Evolutionary conservation across 805 yeast genomes (phyloP).

Genomic region (Sporopachydermia quercuum): DNA sequence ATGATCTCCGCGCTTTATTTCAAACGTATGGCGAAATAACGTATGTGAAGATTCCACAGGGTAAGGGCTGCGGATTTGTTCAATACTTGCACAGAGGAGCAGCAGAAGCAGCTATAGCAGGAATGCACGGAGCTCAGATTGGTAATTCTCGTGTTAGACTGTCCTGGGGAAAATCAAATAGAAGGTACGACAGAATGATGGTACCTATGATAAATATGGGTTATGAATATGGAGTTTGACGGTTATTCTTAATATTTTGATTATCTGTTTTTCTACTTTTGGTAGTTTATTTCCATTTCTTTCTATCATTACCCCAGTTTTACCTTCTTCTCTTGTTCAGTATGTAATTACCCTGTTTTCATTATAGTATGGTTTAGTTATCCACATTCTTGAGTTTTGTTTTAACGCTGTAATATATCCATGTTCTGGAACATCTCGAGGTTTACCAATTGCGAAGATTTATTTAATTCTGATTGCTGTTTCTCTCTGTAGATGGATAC

Average conservation of each 20-base stretch:
- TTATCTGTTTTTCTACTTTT: too few relatives aligned
- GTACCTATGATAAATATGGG: background rate
- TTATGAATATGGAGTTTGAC: conserved; percentile 1
- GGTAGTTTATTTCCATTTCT: too few relatives aligned
- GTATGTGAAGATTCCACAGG: conserved; percentile 45
- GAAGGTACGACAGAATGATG: conserved; percentile 17
- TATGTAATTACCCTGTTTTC: too few relatives aligned
- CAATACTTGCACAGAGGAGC: conserved; percentile 63
- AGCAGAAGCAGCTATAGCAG: conserved; percentile 74
- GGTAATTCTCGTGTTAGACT: conserved; percentile 72
- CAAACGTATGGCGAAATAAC: conserved; percentile 60
- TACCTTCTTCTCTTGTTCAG: too few relatives aligned
- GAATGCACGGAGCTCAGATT: conserved; percentile 83
- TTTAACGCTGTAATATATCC: too few relatives aligned
- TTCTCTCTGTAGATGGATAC: background rate
- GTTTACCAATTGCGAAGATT: too few relatives aligned
- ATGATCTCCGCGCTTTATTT: conserved; percentile 43
- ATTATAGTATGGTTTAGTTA: too few relatives aligned
- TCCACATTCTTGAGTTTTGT: too few relatives aligned
- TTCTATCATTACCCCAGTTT: too few relatives aligned
- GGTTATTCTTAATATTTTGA: too few relatives aligned
- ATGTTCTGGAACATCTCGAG: too few relatives aligned
- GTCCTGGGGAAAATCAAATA: conserved; percentile 68
- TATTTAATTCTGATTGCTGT: too few relatives aligned
- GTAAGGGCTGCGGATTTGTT: conserved; percentile 71